Conservation (phyloP, 2,329 filamentous ascomycete species). For the Thelonectria discophora region DNA sequence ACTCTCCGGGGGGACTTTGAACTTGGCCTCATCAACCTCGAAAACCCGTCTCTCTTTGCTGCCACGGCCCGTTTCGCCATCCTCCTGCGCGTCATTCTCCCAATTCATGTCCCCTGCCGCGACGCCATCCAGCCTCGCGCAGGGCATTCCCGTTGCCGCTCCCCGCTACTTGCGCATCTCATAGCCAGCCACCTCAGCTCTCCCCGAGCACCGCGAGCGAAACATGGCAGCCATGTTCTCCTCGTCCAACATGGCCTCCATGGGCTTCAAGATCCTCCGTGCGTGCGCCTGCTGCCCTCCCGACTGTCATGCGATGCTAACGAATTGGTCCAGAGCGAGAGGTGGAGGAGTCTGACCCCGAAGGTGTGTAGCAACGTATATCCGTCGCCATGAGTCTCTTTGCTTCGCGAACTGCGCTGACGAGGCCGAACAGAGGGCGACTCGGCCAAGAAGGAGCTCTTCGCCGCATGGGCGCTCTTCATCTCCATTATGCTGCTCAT, state of each 20-base stretch:
- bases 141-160: constrained; percentile 34
- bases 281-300: constrained; percentile 27
- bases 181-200: constrained; percentile 11
- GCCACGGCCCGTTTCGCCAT: background rate
- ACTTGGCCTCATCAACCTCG: background rate
- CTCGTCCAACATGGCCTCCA: constrained; percentile 37
- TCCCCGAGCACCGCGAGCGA: background rate
- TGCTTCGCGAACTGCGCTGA: constrained; percentile 31
- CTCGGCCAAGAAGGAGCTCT: constrained; percentile 90
- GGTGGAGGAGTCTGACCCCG: constrained; percentile 46
- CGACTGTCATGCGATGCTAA: constrained; percentile 27
- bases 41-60: background rate
- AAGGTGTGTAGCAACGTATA: constrained; percentile 40
- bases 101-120: constrained; percentile 38
- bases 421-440: constrained; percentile 67
- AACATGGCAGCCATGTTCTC: constrained; percentile 34
- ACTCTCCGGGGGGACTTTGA: constrained; percentile 1
- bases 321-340: constrained; percentile 41
- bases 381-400: background rate
- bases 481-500: constrained; percentile 96
- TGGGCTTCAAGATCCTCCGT: constrained; percentile 48
- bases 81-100: background rate
- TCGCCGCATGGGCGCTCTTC: constrained; percentile 96
- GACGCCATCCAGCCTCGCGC: constrained; percentile 40
- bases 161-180: constrained; percentile 24